phyloP scores from a whole-genome alignment of 1,139 yeast species.

The Magnusiomyces paraingens region DNA sequence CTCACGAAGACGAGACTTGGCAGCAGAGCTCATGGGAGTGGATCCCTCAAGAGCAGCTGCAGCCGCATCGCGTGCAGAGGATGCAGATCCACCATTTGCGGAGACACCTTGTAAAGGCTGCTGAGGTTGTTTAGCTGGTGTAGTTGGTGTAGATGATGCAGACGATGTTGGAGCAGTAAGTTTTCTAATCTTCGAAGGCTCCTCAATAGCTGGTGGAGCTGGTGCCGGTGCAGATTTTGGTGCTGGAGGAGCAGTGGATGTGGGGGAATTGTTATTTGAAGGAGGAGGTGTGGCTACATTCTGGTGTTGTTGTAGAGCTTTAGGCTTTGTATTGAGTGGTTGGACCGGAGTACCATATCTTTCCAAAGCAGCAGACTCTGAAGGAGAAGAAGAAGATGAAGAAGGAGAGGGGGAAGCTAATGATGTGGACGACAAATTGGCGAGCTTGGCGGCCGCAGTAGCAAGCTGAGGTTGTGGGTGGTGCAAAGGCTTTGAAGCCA shows the following conservation, averaged over 20 bases:
- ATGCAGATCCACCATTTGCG: not conserved
- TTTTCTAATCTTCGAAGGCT: not conserved
- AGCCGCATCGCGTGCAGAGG: slow-evolving; percentile 29
- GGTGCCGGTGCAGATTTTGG: not conserved
- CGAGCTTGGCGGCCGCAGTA: not conserved
- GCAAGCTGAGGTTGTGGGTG: not conserved
- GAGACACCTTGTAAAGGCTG: not conserved
- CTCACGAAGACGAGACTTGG: slow-evolving; percentile 19
- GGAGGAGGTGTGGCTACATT: slow-evolving; percentile 7
- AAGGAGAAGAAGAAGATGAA: not conserved
- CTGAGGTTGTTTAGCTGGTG: not conserved
- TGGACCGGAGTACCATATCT: slow-evolving; percentile 16
- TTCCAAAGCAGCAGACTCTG: slow-evolving; percentile 5
- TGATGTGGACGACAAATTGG: not conserved
- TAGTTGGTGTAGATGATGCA: not conserved
- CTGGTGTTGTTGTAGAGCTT: slow-evolving; percentile 4
- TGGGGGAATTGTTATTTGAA: slow-evolving; percentile 9
- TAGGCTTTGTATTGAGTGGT: slow-evolving; percentile 19
- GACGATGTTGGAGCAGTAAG: not conserved
- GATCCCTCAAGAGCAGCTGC: slow-evolving; percentile 27
- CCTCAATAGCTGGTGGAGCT: not conserved
- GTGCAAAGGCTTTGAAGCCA: not conserved
- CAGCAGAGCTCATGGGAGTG: slow-evolving; percentile 9
- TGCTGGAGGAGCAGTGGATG: not conserved
- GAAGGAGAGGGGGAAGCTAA: not conserved